Percentiles rank a stretch among this genome's conserved stretches.
These are phyloP conservation scores for Microdochium nivale DNA, from an alignment of 2,329 filamentous ascomycete species.

Conservation along the genomic window DNA sequence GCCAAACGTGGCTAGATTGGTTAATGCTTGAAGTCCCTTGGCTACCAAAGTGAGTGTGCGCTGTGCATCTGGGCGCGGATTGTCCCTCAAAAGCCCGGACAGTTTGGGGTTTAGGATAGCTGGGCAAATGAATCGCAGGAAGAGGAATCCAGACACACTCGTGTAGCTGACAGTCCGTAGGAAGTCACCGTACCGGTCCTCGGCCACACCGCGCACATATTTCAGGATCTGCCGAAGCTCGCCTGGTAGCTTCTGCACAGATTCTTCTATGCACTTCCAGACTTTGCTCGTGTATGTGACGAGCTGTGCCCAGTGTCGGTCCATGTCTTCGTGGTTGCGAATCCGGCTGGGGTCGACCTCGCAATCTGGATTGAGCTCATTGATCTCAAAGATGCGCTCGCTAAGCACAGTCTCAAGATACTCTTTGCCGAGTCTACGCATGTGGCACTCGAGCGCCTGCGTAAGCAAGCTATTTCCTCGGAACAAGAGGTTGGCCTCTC, in stretches of 20 bases:
- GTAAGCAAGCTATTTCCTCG: slow-evolving; percentile 91
- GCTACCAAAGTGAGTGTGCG: slow-evolving; percentile 86
- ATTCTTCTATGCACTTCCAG: slow-evolving; percentile 74
- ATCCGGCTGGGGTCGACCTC: slow-evolving; percentile 89
- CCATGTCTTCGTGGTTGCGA: slow-evolving; percentile 56
- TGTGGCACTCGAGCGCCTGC: slow-evolving; percentile 88
- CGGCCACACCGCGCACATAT: slow-evolving; percentile 84
- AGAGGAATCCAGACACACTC: slow-evolving; percentile 89
- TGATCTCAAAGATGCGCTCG: slow-evolving; percentile 83
- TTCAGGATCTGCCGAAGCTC: slow-evolving; percentile 82
- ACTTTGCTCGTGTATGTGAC: slow-evolving; percentile 71
- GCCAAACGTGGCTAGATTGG: slow-evolving; percentile 84
- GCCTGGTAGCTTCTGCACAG: slow-evolving; percentile 66
- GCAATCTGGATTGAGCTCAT: slow-evolving; percentile 82
- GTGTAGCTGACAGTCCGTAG: slow-evolving; percentile 84
- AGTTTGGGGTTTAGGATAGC: slow-evolving; percentile 94
- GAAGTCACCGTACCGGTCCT: slow-evolving; percentile 91
- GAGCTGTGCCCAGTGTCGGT: slow-evolving; percentile 75
- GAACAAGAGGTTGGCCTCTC: slow-evolving; percentile 91
- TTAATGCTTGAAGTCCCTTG: slow-evolving; percentile 83
- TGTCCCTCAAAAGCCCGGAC: slow-evolving; percentile 75
- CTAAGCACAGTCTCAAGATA: slow-evolving; percentile 81
- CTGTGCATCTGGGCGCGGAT: slow-evolving; percentile 74
- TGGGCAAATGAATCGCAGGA: slow-evolving; percentile 90
- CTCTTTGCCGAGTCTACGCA: slow-evolving; percentile 88